Evolutionary conservation across 352 stramenopile genomes (phyloP).

Genomic region (Phytophthora constricta): DNA sequence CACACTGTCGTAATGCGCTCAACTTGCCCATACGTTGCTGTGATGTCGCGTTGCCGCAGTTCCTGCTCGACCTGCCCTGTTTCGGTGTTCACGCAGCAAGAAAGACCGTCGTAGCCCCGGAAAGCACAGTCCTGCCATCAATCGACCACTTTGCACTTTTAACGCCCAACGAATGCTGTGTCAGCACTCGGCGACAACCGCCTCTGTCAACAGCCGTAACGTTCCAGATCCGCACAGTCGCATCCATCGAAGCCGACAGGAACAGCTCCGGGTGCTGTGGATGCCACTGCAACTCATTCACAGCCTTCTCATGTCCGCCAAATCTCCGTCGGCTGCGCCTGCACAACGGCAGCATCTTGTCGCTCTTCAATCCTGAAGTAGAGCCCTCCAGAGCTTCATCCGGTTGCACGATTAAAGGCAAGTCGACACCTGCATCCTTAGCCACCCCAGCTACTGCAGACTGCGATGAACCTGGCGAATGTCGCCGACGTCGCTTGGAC

Average conservation of each 20-base stretch:
- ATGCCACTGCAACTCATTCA: constrained; percentile 60
- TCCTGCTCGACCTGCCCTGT: constrained; percentile 24
- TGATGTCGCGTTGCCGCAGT: constrained; percentile 8
- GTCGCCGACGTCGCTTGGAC: constrained; percentile 23
- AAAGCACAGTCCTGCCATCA: constrained; percentile 49
- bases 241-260: constrained; percentile 70
- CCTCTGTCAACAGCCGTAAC: background rate
- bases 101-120: constrained; percentile 48
- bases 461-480: background rate
- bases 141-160: constrained; percentile 65
- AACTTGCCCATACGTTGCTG: constrained; percentile 5
- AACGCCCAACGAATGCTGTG: constrained; percentile 48
- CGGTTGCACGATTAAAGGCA: too few relatives aligned
- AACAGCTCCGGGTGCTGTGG: constrained; percentile 39
- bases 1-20: constrained; percentile 43
- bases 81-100: constrained; percentile 42
- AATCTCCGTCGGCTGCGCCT: constrained; percentile 21
- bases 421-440: too few relatives aligned
- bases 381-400: background rate
- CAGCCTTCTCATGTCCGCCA: constrained; percentile 35
- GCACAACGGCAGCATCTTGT: constrained; percentile 8
- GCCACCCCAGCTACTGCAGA: background rate
- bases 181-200: constrained; percentile 17
- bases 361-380: background rate
- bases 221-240: constrained; percentile 56